These are phyloP conservation scores for Candida endomychidarum DNA, from an alignment of 805 yeast species.

Conservation along the genomic window DNA sequence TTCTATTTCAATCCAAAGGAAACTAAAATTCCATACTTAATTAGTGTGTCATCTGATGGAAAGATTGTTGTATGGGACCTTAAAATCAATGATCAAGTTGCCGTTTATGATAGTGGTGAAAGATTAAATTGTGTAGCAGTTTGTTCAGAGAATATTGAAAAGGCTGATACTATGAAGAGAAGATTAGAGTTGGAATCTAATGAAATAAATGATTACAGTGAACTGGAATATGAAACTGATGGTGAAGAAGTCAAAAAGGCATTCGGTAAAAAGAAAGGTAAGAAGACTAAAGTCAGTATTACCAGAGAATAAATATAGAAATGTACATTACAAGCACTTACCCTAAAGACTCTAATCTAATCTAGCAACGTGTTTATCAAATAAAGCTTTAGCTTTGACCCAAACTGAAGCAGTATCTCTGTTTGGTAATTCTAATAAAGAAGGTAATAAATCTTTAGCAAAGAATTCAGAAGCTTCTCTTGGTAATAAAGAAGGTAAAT, in stretches of 20 bases:
- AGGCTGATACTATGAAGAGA: constrained; percentile 65
- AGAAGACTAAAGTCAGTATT: constrained; percentile 46
- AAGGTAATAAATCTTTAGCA: constrained; percentile 84
- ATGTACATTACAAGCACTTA: not conserved
- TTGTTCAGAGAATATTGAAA: constrained; percentile 77
- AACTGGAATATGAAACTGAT: constrained; percentile 75
- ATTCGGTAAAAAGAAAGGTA: constrained; percentile 50
- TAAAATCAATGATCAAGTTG: constrained; percentile 68
- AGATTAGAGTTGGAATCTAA: constrained; percentile 38
- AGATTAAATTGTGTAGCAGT: constrained; percentile 83
- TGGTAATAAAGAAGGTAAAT: constrained; percentile 91
- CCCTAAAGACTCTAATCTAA: too few species aligned
- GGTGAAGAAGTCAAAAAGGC: constrained; percentile 63
- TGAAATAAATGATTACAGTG: constrained; percentile 39
- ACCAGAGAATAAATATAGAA: constrained; percentile 58
- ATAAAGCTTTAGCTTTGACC: constrained; percentile 83
- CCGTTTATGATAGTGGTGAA: constrained; percentile 89
- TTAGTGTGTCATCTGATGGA: constrained; percentile 91
- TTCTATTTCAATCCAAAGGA: constrained; percentile 43
- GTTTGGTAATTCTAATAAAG: constrained; percentile 78
- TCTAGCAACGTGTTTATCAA: constrained; percentile 80
- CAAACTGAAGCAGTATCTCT: constrained; percentile 86
- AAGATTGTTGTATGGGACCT: constrained; percentile 87
- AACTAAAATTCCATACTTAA: constrained; percentile 47
- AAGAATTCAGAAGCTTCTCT: constrained; percentile 96